Evolutionary conservation across 345 rosid species (phyloP), one percentile per base, ranked within the genome.

Genomic region (Arabidopsis arenosa): DNA sequence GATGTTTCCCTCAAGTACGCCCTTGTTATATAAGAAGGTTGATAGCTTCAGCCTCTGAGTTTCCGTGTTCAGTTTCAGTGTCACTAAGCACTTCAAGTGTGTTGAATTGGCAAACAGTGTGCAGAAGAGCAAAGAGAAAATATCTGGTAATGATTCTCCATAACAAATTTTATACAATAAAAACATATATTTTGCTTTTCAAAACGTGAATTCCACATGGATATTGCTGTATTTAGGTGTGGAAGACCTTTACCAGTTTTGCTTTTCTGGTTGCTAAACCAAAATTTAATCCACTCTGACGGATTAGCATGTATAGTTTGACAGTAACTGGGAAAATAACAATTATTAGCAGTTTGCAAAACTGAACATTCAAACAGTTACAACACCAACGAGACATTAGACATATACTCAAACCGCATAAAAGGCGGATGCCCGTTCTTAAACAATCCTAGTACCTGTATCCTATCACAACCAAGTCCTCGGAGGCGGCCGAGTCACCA

Each of bases 1-100:
- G 81, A 95, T 92, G 84, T 89, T 90, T 61, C 88, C 74, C 84
- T 95, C 96, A 3, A 93, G 95, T 5, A 95, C 99, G 15, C 99
- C 97, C 82, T 92, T 95, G 70, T 87, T 86, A n/a, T 59, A 92
- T 77, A 36, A 92, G 93, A 44, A 90, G 85, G 2, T 92, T 88
- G 70, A 92, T 92, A 56, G 99, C 97, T 75, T 95, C 90, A 79
- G 92, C 97, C 28, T 96, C 99, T 0, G 99, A 95, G 75, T 95
- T 95, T 48, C 99, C 97, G 61, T 52, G 63, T 61, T 21, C 39
- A 70, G 49, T 40, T 40, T 28, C 6, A 60, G 15, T 40, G 55
- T n/a, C 74, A 75, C 8, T 0, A 66, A 47, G 48, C 6, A 36
- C 51, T 57, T 37, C 44, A 75, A 28, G 39, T 9, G 47, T 51